phyloP scores from a whole-genome alignment of 768 basidiomycete species.

The Mycena rosella region DNA sequence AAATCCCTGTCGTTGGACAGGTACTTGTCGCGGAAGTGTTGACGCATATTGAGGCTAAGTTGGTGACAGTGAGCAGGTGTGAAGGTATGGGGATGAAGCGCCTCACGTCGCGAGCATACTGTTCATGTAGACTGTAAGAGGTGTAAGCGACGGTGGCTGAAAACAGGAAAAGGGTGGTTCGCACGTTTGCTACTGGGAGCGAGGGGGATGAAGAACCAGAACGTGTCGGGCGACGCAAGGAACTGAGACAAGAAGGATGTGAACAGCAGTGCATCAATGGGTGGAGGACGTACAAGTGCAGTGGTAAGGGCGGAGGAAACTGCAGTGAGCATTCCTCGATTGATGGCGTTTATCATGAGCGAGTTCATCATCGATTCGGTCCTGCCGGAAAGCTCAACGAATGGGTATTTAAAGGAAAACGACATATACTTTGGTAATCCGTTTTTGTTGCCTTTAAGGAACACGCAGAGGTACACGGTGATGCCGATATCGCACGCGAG shows the following conservation, averaged over 20 bases:
- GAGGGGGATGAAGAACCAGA: conserved; percentile 34
- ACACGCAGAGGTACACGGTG: conserved; percentile 26
- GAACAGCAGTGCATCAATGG: background rate
- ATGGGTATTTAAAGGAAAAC: no score
- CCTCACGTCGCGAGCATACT: conserved; percentile 37
- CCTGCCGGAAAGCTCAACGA: background rate
- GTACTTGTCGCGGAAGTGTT: conserved; percentile 8
- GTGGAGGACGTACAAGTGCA: conserved; percentile 9
- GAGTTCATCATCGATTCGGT: conserved; percentile 23
- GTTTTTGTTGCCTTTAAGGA: conserved; percentile 13
- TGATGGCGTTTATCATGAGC: conserved; percentile 29
- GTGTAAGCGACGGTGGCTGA: background rate
- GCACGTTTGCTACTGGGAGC: conserved; percentile 32
- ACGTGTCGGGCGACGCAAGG: conserved; percentile 23
- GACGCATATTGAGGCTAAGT: conserved; percentile 26
- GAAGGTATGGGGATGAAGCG: no score
- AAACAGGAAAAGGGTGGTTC: background rate
- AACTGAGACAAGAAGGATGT: conserved; percentile 11
- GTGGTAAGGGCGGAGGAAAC: conserved; percentile 20
- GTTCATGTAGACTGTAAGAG: conserved; percentile 32
- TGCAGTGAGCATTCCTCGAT: conserved; percentile 32
- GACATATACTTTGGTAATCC: conserved; percentile 22
- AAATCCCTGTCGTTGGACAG: background rate
- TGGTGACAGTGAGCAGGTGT: background rate
- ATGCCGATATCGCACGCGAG: conserved; percentile 29